Conservation (phyloP, 768 basidiomycete species). For the Podaxis sp. region DNA sequence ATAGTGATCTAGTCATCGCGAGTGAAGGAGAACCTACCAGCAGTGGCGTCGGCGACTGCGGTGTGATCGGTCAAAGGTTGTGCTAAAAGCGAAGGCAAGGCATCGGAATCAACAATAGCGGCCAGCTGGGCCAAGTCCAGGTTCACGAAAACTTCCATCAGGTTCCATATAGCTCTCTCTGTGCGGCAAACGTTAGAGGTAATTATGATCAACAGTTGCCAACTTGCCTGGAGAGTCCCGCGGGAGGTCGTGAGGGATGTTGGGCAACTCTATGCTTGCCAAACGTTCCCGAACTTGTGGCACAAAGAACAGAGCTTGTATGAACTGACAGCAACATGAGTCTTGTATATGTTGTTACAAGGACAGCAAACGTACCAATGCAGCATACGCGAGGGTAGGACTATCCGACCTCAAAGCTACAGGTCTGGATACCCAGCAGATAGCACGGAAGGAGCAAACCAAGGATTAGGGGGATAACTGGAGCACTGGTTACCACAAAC, state of each 20-base stretch:
- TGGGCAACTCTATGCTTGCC: conserved; percentile 31
- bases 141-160: conserved; percentile 67
- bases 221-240: conserved; percentile 29
- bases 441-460: neutral
- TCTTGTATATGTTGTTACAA: neutral
- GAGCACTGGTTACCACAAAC: conserved; percentile 34
- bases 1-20: neutral
- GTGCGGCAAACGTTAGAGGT: conserved; percentile 1
- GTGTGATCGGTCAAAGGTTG: conserved; percentile 34
- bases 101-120: conserved; percentile 53
- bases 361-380: conserved; percentile 41
- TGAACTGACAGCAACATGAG: conserved; percentile 28
- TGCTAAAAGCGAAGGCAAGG: conserved; percentile 47
- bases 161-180: conserved; percentile 53
- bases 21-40: conserved; percentile 16
- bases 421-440: conserved; percentile 44
- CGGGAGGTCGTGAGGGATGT: conserved; percentile 24
- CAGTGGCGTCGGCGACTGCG: conserved; percentile 24
- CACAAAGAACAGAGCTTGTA: conserved; percentile 65
- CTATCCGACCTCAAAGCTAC: conserved; percentile 63
- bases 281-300: conserved; percentile 63
- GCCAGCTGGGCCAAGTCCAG: conserved; percentile 66
- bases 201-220: neutral
- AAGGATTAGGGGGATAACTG: neutral
- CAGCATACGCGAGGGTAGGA: conserved; percentile 54